Evolutionary conservation across 352 stramenopile species (phyloP).

Genomic region (Pythium vanterpoolii): DNA sequence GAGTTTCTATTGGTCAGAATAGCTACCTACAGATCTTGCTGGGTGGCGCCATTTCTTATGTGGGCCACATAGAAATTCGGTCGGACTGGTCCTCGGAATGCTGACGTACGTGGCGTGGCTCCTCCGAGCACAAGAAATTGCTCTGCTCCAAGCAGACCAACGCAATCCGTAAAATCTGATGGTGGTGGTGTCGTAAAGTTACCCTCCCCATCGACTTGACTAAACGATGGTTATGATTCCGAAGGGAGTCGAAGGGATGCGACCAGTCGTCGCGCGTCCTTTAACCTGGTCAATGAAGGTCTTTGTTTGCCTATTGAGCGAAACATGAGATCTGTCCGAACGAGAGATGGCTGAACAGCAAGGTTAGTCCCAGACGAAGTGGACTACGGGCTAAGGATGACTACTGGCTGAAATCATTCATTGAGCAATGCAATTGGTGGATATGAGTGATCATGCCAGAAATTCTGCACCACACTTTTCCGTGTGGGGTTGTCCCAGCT

Average conservation of each 20-base stretch:
- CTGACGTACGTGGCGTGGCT: background rate
- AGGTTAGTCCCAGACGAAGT: background rate
- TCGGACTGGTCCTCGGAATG: background rate
- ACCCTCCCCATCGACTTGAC: background rate
- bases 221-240: background rate
- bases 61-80: background rate
- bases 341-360: background rate
- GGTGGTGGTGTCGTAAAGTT: background rate
- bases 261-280: background rate
- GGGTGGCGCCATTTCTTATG: background rate
- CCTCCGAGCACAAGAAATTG: background rate
- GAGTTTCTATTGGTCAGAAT: background rate
- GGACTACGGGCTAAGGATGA: background rate
- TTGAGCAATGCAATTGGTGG: background rate
- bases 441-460: background rate
- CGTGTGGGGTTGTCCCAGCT: slow-evolving; percentile 1
- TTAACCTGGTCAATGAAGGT: background rate
- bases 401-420: background rate
- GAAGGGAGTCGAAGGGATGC: background rate
- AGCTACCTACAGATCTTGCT: background rate
- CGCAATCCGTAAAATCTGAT: background rate
- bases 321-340: slow-evolving; percentile 1
- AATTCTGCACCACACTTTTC: background rate
- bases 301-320: background rate
- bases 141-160: background rate